These are phyloP conservation scores for Penicillium ucsense DNA, from an alignment of 495 filamentous ascomycete species.

Conservation along the genomic window DNA sequence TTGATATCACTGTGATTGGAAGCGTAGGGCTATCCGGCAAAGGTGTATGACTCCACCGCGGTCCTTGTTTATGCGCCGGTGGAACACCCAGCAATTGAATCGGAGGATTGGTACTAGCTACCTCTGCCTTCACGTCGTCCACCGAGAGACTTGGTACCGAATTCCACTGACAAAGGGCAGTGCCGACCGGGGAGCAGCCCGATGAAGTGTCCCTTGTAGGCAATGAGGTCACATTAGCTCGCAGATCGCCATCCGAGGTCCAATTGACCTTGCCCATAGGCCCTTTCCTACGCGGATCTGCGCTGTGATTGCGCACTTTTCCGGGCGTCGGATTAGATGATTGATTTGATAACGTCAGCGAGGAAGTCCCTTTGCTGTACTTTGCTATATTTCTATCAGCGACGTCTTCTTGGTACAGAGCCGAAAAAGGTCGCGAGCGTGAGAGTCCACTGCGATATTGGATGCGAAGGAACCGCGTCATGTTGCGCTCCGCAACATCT, in stretches of 20 bases:
- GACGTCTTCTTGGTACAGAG: constrained; percentile 35
- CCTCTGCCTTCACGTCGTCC: constrained; percentile 10
- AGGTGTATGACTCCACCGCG: constrained; percentile 28
- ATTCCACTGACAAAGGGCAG: constrained; percentile 16
- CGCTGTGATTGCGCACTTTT: constrained; percentile 10
- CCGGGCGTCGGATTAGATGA: constrained; percentile 18
- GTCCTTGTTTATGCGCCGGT: constrained; percentile 29
- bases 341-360: constrained; percentile 16
- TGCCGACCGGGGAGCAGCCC: constrained; percentile 1
- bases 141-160: constrained; percentile 26
- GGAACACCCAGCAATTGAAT: constrained; percentile 25
- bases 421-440: constrained; percentile 23
- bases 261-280: constrained; percentile 7
- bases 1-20: constrained; percentile 11
- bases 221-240: constrained; percentile 1
- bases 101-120: constrained; percentile 2
- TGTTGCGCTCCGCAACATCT: constrained; percentile 39
- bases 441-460: constrained; percentile 15
- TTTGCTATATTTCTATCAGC: constrained; percentile 34
- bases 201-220: constrained; percentile 1
- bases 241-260: constrained; percentile 14
- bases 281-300: constrained; percentile 3
- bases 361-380: constrained; percentile 12
- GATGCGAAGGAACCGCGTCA: constrained; percentile 28
- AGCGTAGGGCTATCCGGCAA: constrained; percentile 36